Evolutionary conservation across 2,329 filamentous ascomycete genomes (phyloP).

Genomic region (Cladorrhinum sp.): DNA sequence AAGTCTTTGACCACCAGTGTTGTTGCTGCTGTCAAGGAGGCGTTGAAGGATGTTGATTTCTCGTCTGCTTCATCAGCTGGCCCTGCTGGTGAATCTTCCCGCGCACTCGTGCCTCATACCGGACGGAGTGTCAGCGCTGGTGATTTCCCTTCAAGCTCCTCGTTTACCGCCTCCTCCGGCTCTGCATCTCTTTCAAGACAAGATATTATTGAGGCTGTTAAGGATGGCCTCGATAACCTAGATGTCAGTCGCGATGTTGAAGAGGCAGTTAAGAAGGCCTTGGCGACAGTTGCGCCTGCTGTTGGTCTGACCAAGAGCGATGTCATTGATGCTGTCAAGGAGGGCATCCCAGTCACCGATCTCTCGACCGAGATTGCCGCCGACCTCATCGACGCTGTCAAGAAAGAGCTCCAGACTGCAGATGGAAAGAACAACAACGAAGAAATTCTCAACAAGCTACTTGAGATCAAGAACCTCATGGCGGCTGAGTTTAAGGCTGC

Average conservation of each 20-base stretch:
- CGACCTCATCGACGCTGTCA: conserved; percentile 13
- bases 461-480: conserved; percentile 64
- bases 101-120: conserved; percentile 5
- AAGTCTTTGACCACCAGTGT: conserved; percentile 11
- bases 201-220: conserved; percentile 76
- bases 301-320: conserved; percentile 23
- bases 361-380: conserved; percentile 12
- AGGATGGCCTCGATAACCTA: conserved; percentile 25
- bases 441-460: conserved; percentile 54
- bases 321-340: conserved; percentile 24
- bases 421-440: conserved; percentile 37
- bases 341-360: conserved; percentile 14
- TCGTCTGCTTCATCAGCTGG: background rate
- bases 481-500: conserved; percentile 57
- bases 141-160: background rate
- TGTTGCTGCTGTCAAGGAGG: conserved; percentile 15
- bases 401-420: conserved; percentile 21
- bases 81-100: background rate
- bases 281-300: conserved; percentile 21
- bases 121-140: background rate
- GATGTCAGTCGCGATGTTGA: conserved; percentile 21
- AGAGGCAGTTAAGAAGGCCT: conserved; percentile 20
- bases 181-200: conserved; percentile 69
- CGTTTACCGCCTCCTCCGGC: background rate
- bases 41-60: conserved; percentile 33